Evolutionary conservation across 2,329 filamentous ascomycete species (phyloP).

Genomic region (Hypomyces perniciosus): DNA sequence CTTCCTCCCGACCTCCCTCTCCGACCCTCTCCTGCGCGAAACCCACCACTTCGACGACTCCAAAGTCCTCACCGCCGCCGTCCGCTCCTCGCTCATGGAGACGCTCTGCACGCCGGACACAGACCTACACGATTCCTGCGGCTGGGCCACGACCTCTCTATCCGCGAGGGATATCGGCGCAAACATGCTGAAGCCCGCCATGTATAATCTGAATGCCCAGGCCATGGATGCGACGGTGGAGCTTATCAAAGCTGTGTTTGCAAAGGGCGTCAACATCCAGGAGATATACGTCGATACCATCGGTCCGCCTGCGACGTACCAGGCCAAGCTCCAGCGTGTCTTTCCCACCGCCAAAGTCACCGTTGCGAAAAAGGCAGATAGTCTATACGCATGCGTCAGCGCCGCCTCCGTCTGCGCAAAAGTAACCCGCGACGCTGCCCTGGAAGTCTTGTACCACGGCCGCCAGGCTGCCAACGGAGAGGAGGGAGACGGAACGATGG

Average conservation of each 20-base stretch:
- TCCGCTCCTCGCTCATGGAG: constrained; percentile 65
- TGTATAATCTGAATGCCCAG: constrained; percentile 93
- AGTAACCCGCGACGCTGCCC: constrained; percentile 84
- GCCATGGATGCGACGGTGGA: constrained; percentile 86
- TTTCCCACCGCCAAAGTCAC: constrained; percentile 74
- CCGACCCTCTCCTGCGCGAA: constrained; percentile 67
- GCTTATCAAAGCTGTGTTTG: constrained; percentile 72
- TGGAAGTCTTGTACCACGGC: constrained; percentile 68
- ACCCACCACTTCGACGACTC: constrained; percentile 91
- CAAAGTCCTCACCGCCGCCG: constrained; percentile 78
- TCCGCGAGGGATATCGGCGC: constrained; percentile 79
- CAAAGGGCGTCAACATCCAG: constrained; percentile 70
- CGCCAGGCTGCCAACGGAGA: constrained; percentile 22
- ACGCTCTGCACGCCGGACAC: constrained; percentile 60
- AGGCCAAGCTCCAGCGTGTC: constrained; percentile 73
- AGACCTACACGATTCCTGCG: constrained; percentile 52
- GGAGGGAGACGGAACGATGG: constrained; percentile 38
- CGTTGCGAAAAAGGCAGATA: constrained; percentile 88
- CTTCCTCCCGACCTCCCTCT: constrained; percentile 66
- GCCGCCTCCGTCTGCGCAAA: constrained; percentile 94
- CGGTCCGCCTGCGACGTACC: constrained; percentile 75
- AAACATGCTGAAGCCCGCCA: constrained; percentile 63
- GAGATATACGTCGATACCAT: constrained; percentile 97
- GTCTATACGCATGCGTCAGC: constrained; percentile 84
- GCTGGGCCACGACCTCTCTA: constrained; percentile 77